These are phyloP conservation scores for Nicotiana undulata DNA, from an alignment of 257 asterid genomes.

Conservation along the genomic window DNA sequence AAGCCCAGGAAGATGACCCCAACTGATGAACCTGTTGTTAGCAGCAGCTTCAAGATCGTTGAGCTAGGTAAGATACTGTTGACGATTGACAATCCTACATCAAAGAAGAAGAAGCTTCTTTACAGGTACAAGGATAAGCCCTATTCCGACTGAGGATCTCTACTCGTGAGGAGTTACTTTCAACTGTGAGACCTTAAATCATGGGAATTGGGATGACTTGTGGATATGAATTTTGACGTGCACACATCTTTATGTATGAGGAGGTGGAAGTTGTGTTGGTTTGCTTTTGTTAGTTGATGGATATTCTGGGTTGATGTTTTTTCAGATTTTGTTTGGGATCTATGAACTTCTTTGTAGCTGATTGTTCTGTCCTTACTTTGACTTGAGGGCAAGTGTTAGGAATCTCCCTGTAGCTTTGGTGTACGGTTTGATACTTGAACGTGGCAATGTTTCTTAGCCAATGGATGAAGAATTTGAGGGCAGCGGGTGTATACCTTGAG, in stretches of 20 bases:
- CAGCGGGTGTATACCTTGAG: background rate
- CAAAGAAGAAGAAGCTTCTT: constrained; percentile 73
- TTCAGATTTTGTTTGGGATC: constrained; percentile 1
- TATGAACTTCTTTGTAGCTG: constrained; percentile 10
- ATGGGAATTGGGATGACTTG: background rate
- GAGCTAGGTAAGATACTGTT: constrained; percentile 79
- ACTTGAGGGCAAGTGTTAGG: background rate
- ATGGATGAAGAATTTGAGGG: background rate
- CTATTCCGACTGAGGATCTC: constrained; percentile 16
- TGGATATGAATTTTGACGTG: background rate
- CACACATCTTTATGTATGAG: background rate
- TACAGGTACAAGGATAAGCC: constrained; percentile 73
- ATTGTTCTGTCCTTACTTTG: constrained; percentile 3
- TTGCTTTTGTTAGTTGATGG: background rate
- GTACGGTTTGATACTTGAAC: background rate
- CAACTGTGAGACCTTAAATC: background rate
- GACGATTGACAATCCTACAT: constrained; percentile 66
- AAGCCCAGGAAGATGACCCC: constrained; percentile 63
- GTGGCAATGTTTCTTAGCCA: background rate
- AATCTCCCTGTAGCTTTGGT: background rate
- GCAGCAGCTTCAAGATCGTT: constrained; percentile 44
- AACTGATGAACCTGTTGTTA: constrained; percentile 54
- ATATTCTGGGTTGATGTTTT: background rate
- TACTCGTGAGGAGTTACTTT: background rate
- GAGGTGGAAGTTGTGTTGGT: constrained; percentile 8